These are phyloP conservation scores for Pyrenophora tritici-repentis DNA, from an alignment of 2,329 filamentous ascomycete genomes.

Conservation along the genomic window DNA sequence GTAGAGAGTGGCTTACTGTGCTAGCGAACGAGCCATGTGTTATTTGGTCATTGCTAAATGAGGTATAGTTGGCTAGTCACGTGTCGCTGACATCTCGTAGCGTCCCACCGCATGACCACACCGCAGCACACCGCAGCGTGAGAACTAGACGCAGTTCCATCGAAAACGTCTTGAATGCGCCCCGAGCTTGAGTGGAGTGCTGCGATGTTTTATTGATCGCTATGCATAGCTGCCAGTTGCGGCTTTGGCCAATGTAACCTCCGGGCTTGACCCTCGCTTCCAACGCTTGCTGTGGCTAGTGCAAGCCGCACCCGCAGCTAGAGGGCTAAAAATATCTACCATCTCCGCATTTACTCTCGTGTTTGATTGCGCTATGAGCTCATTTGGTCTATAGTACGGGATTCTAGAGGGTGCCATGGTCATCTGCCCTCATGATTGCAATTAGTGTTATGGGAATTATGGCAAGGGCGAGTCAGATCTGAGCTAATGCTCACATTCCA, in stretches of 20 bases:
- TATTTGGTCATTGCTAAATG: too few species aligned
- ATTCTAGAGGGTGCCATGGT: constrained; percentile 26
- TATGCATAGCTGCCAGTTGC: constrained; percentile 27
- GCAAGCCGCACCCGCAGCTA: constrained; percentile 27
- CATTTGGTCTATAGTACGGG: constrained; percentile 28
- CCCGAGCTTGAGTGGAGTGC: constrained; percentile 17
- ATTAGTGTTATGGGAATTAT: constrained; percentile 21
- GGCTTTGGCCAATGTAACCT: constrained; percentile 34
- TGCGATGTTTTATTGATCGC: constrained; percentile 39
- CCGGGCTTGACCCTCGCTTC: constrained; percentile 35
- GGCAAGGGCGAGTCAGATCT: constrained; percentile 22
- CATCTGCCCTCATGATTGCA: constrained; percentile 33
- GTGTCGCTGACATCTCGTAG: too few species aligned
- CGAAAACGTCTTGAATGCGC: constrained; percentile 15
- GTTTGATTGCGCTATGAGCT: constrained; percentile 39
- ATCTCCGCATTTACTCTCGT: constrained; percentile 36
- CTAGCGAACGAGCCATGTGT: too few species aligned
- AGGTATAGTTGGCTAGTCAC: too few species aligned
- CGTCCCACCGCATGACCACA: too few species aligned
- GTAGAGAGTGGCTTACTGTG: too few species aligned
- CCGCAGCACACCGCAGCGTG: too few species aligned
- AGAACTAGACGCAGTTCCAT: constrained; percentile 2
- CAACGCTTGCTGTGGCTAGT: constrained; percentile 16
- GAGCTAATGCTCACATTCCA: constrained; percentile 26
- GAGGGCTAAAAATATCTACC: constrained; percentile 40